Evolutionary conservation across 441 rosid species (phyloP).

Genomic region (Populus hybrid): DNA sequence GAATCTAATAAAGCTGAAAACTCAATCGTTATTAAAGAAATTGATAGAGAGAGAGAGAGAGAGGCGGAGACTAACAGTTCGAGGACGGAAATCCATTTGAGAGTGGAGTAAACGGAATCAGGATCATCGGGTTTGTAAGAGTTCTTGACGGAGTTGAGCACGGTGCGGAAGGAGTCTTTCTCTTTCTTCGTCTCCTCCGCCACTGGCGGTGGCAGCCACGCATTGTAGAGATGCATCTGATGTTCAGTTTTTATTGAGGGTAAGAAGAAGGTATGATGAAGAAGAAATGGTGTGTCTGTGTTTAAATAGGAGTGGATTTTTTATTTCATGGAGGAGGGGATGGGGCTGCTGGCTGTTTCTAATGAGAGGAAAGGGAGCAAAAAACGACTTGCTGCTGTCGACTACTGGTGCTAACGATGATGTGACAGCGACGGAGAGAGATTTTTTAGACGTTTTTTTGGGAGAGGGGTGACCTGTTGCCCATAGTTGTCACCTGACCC

Average conservation of each 20-base stretch:
- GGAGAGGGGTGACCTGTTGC: not conserved
- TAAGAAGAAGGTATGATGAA: not conserved
- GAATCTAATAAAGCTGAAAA: not conserved
- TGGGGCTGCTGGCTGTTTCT: not conserved
- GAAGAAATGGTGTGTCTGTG: not conserved
- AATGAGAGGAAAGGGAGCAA: not conserved
- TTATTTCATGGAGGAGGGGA: not conserved
- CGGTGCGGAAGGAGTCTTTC: slow-evolving; percentile 72
- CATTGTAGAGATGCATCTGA: slow-evolving; percentile 92
- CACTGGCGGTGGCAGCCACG: slow-evolving; percentile 94
- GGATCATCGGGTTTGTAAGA: slow-evolving; percentile 72
- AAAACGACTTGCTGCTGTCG: not conserved
- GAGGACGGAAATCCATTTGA: slow-evolving; percentile 90
- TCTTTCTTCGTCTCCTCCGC: slow-evolving; percentile 82
- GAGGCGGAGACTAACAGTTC: slow-evolving; percentile 55
- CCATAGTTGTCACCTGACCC: not conserved
- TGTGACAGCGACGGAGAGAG: not conserved
- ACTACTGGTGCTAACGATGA: not conserved
- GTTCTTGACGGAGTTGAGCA: slow-evolving; percentile 59
- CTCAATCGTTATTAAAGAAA: not conserved
- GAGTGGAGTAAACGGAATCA: slow-evolving; percentile 85
- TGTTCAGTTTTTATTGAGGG: not conserved
- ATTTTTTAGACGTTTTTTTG: not conserved
- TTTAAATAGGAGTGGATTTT: not conserved
- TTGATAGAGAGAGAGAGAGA: not conserved